These are phyloP conservation scores for Dillenia suffruticosa DNA, from an alignment of 164 flowering plant genomes.

Conservation along the genomic window DNA sequence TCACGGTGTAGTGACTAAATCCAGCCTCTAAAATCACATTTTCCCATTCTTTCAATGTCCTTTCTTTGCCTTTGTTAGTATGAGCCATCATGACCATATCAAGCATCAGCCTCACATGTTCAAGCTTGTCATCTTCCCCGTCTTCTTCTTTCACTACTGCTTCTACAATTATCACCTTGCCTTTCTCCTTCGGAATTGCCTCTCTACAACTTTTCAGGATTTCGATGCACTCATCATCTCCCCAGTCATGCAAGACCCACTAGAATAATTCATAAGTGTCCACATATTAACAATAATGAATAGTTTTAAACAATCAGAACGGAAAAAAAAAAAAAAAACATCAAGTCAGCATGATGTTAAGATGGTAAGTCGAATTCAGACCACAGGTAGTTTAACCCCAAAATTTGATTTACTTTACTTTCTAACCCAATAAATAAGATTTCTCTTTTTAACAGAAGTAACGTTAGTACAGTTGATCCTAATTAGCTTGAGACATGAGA, in stretches of 20 bases:
- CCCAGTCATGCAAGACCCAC: conserved; percentile 75
- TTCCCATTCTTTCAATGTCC: conserved; percentile 51
- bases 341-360: no score
- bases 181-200: conserved; percentile 38
- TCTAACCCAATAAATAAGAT: no score
- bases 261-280: conserved; percentile 10
- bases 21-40: conserved; percentile 38
- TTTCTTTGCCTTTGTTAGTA: conserved; percentile 48
- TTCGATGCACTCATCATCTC: conserved; percentile 57
- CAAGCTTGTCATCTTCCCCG: conserved; percentile 11
- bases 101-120: conserved; percentile 34
- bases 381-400: no score
- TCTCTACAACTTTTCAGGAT: conserved; percentile 50
- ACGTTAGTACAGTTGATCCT: no score
- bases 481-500: neutral
- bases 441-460: no score
- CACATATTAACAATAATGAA: no score
- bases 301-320: no score
- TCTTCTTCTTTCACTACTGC: conserved; percentile 33
- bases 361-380: no score
- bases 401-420: no score
- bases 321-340: no score
- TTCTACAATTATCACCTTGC: conserved; percentile 63
- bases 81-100: conserved; percentile 76
- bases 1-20: conserved; percentile 28